Evolutionary conservation across 768 basidiomycete species (phyloP).

Genomic region (Termitomyces sp.): DNA sequence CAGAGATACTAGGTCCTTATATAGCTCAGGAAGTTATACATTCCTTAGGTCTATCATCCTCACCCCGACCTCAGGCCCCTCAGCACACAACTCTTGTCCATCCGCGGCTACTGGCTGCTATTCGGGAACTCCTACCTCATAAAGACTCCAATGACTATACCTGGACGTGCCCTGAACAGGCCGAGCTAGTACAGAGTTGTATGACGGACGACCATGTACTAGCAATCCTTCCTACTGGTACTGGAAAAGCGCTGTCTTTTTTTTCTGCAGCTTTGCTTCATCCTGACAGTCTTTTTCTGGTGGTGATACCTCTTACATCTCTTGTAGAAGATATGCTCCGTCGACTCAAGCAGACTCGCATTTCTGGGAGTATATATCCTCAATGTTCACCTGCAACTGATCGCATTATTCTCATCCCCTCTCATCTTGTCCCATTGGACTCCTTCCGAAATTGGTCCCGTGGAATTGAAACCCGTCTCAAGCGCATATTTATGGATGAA

Average conservation of each 20-base stretch:
- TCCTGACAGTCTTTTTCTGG: not conserved
- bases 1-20: not conserved
- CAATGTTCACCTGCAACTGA: not conserved
- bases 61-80: not conserved
- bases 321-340: not conserved
- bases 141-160: not conserved
- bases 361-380: not conserved
- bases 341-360: not conserved
- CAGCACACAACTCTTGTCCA: not conserved
- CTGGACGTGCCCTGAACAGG: conserved; percentile 3
- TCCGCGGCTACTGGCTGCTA: not conserved
- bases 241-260: not conserved
- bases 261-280: not conserved
- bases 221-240: not conserved
- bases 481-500: not conserved
- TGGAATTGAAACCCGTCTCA: not conserved
- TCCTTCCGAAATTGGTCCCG: not conserved
- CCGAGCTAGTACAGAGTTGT: not conserved
- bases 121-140: not conserved
- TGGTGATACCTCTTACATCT: not conserved
- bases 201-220: not conserved
- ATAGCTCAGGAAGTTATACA: not conserved
- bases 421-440: not conserved
- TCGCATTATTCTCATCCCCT: not conserved
- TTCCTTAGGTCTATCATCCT: not conserved